These are phyloP conservation scores for Quercus wislizeni DNA, from an alignment of 306 rosid genomes.

Conservation along the genomic window DNA sequence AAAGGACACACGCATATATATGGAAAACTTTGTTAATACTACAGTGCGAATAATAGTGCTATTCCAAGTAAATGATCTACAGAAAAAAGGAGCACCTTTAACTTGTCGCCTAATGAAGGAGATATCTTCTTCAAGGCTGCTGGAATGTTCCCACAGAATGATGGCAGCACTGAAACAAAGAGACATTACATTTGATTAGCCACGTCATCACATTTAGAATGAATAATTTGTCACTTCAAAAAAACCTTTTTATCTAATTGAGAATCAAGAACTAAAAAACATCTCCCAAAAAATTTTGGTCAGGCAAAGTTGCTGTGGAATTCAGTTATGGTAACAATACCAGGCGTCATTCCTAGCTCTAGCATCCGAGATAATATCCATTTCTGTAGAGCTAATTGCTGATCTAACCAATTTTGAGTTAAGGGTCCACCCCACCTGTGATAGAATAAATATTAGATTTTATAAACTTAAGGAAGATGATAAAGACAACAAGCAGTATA, in stretches of 20 bases:
- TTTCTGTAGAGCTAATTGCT: conserved; percentile 76
- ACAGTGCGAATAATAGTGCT: too few relatives aligned
- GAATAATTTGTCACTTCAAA: neutral
- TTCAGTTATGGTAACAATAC: conserved; percentile 24
- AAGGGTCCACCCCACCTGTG: conserved; percentile 96
- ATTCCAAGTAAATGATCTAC: too few relatives aligned
- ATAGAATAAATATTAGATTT: conserved; percentile 25
- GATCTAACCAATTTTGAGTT: conserved; percentile 88
- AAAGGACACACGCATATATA: too few relatives aligned
- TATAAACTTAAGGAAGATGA: conserved; percentile 23
- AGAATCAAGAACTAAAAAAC: neutral
- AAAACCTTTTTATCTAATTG: neutral
- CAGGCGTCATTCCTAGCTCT: conserved; percentile 98
- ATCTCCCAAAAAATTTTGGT: neutral
- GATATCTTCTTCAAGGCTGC: too few relatives aligned
- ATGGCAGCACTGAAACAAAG: too few relatives aligned
- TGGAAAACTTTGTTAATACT: too few relatives aligned
- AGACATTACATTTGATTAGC: too few relatives aligned
- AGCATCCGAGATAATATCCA: conserved; percentile 75
- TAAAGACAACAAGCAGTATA: conserved; percentile 1
- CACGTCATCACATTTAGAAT: too few relatives aligned
- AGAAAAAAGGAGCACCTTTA: too few relatives aligned
- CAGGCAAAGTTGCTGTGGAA: neutral
- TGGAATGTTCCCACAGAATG: too few relatives aligned
- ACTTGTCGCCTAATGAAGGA: too few relatives aligned